A percentile compares a stretch with the other conserved stretches of the same genome.
Conservation (phyloP, 345 rosid genomes). For the Nasturtium officinale region DNA sequence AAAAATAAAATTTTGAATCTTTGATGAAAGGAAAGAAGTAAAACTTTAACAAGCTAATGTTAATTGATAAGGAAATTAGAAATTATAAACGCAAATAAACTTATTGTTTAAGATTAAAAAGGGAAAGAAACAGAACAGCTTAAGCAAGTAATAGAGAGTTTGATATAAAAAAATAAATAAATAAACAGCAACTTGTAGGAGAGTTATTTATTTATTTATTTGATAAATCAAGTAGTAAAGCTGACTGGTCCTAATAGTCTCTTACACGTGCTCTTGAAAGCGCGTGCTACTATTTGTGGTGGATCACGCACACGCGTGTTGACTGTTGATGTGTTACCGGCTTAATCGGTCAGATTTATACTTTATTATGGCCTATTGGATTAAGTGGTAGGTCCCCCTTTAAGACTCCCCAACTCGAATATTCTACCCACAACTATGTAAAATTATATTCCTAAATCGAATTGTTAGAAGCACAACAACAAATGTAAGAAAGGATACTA, state of each 20-base stretch:
- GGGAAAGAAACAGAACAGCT: not conserved
- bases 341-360: constrained; percentile 2
- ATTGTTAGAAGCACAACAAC: not conserved
- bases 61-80: not conserved
- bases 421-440: not conserved
- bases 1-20: no score
- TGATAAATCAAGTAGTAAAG: constrained; percentile 1
- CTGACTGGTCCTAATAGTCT: constrained; percentile 39
- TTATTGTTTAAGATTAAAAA: not conserved
- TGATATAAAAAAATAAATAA: no score
- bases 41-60: not conserved
- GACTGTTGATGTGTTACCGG: constrained; percentile 33
- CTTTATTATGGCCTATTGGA: no score
- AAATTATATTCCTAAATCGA: not conserved
- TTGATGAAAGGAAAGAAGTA: no score
- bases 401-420: constrained; percentile 13
- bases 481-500: not conserved
- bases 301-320: constrained; percentile 37
- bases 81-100: not conserved
- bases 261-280: constrained; percentile 35
- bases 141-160: not conserved
- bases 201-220: no score
- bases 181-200: no score
- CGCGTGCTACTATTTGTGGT: constrained; percentile 27
- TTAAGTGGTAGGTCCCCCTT: constrained; percentile 5